Conservation (phyloP, 768 basidiomycete genomes). For the Lactifluus pinguis region DNA sequence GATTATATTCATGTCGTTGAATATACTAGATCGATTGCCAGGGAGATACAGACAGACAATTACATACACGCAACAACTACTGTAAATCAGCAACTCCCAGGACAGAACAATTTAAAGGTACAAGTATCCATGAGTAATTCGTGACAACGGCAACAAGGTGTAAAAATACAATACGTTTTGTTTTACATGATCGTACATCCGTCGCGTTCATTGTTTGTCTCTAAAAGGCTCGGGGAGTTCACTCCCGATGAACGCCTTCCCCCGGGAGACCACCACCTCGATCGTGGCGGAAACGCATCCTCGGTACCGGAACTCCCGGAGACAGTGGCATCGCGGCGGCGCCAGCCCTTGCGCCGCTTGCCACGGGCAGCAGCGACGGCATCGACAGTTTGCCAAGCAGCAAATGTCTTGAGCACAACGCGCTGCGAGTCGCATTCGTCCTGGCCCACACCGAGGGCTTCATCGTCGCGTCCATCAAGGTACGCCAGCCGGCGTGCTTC, state of each 20-base stretch:
- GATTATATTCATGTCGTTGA: not conserved
- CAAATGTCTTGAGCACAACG: conserved; percentile 77
- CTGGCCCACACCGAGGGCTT: conserved; percentile 58
- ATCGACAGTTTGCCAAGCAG: conserved; percentile 82
- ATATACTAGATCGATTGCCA: not conserved
- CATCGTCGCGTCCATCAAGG: conserved; percentile 62
- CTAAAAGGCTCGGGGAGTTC: conserved; percentile 40
- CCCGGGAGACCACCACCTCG: conserved; percentile 48
- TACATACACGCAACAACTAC: conserved; percentile 18
- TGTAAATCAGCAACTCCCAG: conserved; percentile 21
- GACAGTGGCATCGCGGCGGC: conserved; percentile 35
- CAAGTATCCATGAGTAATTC: not conserved
- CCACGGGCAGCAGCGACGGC: conserved; percentile 58
- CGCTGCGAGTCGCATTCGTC: conserved; percentile 71
- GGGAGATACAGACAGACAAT: not conserved
- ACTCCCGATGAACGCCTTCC: conserved; percentile 41
- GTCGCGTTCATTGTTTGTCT: conserved; percentile 36
- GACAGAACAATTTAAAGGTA: conserved; percentile 18
- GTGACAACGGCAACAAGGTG: not conserved
- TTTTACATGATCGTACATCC: conserved; percentile 63
- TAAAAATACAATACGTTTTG: conserved; percentile 10
- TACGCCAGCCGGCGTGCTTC: conserved; percentile 61
- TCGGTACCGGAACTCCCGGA: conserved; percentile 27
- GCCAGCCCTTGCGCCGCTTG: conserved; percentile 47
- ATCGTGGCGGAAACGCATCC: conserved; percentile 21